Percentiles rank a stretch among this genome's conserved stretches.
phyloP scores from a whole-genome alignment of 2,329 filamentous ascomycete genomes.

The Fusarium incarnatum region DNA sequence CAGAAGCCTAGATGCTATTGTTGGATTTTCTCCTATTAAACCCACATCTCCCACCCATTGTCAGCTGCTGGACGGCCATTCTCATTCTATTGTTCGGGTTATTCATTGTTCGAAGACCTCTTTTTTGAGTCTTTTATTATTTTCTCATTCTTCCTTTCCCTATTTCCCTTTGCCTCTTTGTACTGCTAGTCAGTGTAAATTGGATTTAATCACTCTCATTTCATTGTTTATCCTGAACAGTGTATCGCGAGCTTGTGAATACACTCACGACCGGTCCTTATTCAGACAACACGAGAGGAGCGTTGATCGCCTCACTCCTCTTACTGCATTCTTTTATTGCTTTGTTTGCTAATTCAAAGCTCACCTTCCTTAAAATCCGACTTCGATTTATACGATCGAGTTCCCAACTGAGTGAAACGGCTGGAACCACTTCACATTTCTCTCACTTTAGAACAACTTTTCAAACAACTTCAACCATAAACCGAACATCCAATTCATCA shows the following conservation, averaged over 20 bases:
- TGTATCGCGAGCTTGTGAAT: constrained; percentile 31
- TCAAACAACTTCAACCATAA: constrained; percentile 25
- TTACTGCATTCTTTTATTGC: constrained; percentile 39
- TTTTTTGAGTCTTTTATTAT: constrained; percentile 42
- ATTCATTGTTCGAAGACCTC: constrained; percentile 44
- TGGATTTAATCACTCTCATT: constrained; percentile 44
- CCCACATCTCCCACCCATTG: constrained; percentile 35
- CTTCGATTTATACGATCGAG: constrained; percentile 38
- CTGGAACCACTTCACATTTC: constrained; percentile 47
- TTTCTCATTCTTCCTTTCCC: constrained; percentile 42
- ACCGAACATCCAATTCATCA: constrained; percentile 36
- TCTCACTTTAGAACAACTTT: constrained; percentile 33
- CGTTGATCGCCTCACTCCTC: constrained; percentile 50
- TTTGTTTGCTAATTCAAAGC: constrained; percentile 23
- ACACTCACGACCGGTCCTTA: constrained; percentile 33
- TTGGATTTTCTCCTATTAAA: constrained; percentile 47
- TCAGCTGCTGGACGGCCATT: constrained; percentile 43
- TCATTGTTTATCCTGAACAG: constrained; percentile 32
- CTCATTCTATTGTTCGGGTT: constrained; percentile 45
- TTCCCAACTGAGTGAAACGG: constrained; percentile 43
- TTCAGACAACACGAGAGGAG: constrained; percentile 45
- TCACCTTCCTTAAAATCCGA: constrained; percentile 27
- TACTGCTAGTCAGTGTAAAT: constrained; percentile 44
- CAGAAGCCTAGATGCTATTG: constrained; percentile 38
- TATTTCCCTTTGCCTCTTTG: constrained; percentile 36